Conservation (phyloP, 148 eudicot genomes). For the Chenopodium quinoa region DNA sequence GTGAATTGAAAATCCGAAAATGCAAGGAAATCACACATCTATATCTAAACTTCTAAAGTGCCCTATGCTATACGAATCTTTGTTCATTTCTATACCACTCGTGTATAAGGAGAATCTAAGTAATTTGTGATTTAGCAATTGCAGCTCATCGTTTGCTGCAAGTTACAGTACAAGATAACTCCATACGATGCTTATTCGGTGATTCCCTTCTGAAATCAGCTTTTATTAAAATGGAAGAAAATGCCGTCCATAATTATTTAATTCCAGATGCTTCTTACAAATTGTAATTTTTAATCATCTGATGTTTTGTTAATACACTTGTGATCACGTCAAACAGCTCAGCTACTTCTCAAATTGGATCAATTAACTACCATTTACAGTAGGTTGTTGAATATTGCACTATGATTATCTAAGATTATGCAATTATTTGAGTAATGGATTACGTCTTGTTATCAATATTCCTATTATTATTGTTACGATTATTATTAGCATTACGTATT, state of each 20-base stretch:
- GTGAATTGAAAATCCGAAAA: too few species aligned
- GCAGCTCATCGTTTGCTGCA: not conserved
- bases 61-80: too few species aligned
- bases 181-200: not conserved
- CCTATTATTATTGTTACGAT: too few species aligned
- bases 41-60: too few species aligned
- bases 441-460: too few species aligned
- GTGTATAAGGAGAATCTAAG: not conserved
- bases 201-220: not conserved
- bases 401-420: not conserved
- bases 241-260: not conserved
- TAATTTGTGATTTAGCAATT: not conserved
- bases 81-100: too few species aligned
- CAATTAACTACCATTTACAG: not conserved
- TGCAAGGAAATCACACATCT: too few species aligned
- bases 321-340: slow-evolving; percentile 5
- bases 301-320: not conserved
- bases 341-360: not conserved
- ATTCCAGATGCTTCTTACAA: not conserved
- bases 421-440: too few species aligned
- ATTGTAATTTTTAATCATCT: not conserved
- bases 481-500: too few species aligned
- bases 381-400: not conserved
- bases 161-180: not conserved
- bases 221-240: not conserved